These are phyloP conservation scores for Dryas drummondii DNA, from an alignment of 306 rosid genomes.

Conservation along the genomic window DNA sequence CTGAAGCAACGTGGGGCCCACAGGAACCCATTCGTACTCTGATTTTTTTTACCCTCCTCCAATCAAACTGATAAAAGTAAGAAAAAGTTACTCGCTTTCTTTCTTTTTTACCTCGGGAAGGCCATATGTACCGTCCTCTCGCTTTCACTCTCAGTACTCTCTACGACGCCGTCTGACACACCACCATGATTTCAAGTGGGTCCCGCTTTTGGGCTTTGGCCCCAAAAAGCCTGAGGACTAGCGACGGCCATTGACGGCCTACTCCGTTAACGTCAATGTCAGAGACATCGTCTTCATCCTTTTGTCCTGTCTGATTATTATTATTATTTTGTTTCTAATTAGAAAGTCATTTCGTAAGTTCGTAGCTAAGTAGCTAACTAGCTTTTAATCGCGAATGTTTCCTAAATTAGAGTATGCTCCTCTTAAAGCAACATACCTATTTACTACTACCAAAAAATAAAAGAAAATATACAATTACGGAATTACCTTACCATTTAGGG, in stretches of 20 bases:
- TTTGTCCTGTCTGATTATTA: background rate
- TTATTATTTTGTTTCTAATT: background rate
- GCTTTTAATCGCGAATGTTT: conserved; percentile 32
- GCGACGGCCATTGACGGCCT: conserved; percentile 20
- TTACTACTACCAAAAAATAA: background rate
- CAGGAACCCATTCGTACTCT: background rate
- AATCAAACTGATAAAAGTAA: background rate
- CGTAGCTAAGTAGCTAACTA: background rate
- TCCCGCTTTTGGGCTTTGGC: conserved; percentile 8
- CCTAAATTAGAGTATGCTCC: conserved; percentile 29
- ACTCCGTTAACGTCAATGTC: conserved; percentile 29
- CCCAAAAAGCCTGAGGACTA: conserved; percentile 23
- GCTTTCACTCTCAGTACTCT: background rate
- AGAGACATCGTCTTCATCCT: conserved; percentile 20
- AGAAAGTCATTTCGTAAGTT: background rate
- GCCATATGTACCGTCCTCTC: conserved; percentile 37
- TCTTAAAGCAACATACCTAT: background rate
- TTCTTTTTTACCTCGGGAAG: conserved; percentile 51
- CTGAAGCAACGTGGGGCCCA: background rate
- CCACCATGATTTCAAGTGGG: conserved; percentile 20
- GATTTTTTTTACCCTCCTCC: background rate
- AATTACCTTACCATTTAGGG: background rate
- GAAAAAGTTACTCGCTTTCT: background rate
- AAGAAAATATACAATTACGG: background rate
- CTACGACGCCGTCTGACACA: conserved; percentile 18